These are phyloP conservation scores for Cercospora canescens DNA, from an alignment of 2,329 filamentous ascomycete genomes.

Conservation along the genomic window DNA sequence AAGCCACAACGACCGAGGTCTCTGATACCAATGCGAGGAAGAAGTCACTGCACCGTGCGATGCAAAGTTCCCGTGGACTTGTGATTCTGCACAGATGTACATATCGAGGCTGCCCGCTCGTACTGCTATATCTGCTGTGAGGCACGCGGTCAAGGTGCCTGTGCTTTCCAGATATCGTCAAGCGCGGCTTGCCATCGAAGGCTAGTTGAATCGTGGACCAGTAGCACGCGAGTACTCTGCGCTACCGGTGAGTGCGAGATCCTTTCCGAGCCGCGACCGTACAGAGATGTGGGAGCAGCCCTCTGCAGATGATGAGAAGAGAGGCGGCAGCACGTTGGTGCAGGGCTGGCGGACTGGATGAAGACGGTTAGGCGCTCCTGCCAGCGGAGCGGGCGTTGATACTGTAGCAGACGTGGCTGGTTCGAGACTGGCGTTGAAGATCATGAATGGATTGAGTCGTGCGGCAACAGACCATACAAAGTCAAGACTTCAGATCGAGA, in stretches of 20 bases:
- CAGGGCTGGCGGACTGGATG: not conserved
- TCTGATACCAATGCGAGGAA: not conserved
- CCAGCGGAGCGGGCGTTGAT: not conserved
- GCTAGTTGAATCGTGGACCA: conserved; percentile 6
- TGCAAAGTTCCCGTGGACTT: not conserved
- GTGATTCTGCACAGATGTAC: not conserved
- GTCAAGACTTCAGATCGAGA: conserved; percentile 3
- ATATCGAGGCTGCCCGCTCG: conserved; percentile 1
- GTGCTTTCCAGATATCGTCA: conserved; percentile 12
- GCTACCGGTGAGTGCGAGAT: not conserved
- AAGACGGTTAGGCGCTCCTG: not conserved
- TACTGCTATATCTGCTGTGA: conserved; percentile 1
- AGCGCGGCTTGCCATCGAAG: conserved; percentile 6
- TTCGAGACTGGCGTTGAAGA: conserved; percentile 1
- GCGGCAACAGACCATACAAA: not conserved
- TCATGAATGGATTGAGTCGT: not conserved
- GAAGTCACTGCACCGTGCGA: not conserved
- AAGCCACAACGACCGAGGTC: conserved; percentile 1
- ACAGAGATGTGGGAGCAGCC: conserved; percentile 2
- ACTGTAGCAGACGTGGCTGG: not conserved
- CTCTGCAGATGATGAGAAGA: not conserved
- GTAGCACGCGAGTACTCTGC: not conserved
- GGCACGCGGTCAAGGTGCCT: not conserved
- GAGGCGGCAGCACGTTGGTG: not conserved
- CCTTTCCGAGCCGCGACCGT: conserved; percentile 9